Evolutionary conservation across 169 alveolate species (phyloP).

Genomic region (Plasmodium inui): DNA sequence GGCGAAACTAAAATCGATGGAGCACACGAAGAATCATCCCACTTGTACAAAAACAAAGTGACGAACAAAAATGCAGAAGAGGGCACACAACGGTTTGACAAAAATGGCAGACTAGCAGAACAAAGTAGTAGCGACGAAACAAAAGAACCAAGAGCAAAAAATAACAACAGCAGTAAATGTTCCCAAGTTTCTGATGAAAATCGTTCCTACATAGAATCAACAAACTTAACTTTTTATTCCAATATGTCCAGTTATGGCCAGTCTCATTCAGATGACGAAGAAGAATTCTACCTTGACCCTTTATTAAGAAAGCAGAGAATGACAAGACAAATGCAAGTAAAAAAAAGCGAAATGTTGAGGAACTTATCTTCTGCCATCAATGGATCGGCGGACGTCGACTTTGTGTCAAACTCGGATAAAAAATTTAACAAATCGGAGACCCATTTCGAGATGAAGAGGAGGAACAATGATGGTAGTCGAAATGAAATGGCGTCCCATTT

Average conservation of each 20-base stretch:
- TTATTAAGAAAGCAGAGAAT: neutral
- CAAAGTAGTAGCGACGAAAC: slow-evolving; percentile 4
- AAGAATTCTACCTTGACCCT: neutral
- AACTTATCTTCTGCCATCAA: slow-evolving; percentile 22
- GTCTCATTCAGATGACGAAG: slow-evolving; percentile 23
- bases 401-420: neutral
- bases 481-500: neutral
- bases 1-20: neutral
- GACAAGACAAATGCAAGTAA: slow-evolving; percentile 5
- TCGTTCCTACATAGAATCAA: slow-evolving; percentile 16
- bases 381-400: slow-evolving; percentile 1
- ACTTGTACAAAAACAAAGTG: neutral
- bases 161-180: neutral
- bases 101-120: neutral
- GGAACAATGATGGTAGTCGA: neutral
- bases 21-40: neutral
- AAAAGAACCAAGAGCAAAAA: slow-evolving; percentile 2
- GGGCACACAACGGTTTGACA: neutral
- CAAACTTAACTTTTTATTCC: slow-evolving; percentile 53
- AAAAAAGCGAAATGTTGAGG: slow-evolving; percentile 24
- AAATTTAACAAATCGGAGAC: slow-evolving; percentile 3
- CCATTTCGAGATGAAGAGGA: neutral
- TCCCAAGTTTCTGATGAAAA: slow-evolving; percentile 32
- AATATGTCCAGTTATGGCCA: slow-evolving; percentile 17
- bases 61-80: slow-evolving; percentile 13